A percentile compares a stretch with the other conserved stretches of the same genome.
Conservation (phyloP, 1,139 yeast species). For the Magnusiomyces clavatus region DNA sequence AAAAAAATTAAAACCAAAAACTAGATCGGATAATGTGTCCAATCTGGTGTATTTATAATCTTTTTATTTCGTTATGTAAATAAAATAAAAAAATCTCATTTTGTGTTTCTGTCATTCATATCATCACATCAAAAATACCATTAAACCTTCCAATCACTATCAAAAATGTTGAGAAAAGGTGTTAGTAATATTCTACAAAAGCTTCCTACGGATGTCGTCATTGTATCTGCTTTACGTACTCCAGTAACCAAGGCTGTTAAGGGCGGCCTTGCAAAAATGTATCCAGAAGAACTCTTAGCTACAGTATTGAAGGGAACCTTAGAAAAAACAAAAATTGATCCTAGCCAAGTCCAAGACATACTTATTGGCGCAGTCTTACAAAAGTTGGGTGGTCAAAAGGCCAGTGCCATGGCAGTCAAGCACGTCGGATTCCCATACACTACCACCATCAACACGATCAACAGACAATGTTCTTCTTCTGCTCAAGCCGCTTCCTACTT, state of each 20-base stretch:
- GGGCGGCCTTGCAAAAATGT: conserved; percentile 35
- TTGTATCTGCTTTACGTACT: conserved; percentile 35
- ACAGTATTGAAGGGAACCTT: conserved; percentile 31
- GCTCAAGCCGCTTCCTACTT: conserved; percentile 36
- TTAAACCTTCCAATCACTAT: too few species aligned
- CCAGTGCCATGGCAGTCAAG: conserved; percentile 31
- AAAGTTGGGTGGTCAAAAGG: conserved; percentile 34
- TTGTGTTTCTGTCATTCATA: too few species aligned
- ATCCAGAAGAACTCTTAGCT: conserved; percentile 35
- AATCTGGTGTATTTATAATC: too few species aligned
- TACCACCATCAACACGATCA: conserved; percentile 37
- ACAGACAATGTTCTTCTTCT: conserved; percentile 40
- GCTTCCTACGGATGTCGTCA: conserved; percentile 34
- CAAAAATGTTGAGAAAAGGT: conserved; percentile 5
- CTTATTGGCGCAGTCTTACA: conserved; percentile 33
- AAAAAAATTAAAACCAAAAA: too few species aligned
- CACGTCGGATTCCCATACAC: conserved; percentile 34
- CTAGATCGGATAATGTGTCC: too few species aligned
- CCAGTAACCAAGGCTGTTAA: conserved; percentile 35
- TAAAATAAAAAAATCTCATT: too few species aligned
- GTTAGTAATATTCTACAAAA: conserved; percentile 17
- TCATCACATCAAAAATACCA: too few species aligned
- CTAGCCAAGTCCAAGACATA: conserved; percentile 29
- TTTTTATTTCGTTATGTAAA: too few species aligned
- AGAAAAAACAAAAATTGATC: conserved; percentile 28